Evolutionary conservation across 768 basidiomycete genomes (phyloP).

Genomic region (Serendipita sp.): DNA sequence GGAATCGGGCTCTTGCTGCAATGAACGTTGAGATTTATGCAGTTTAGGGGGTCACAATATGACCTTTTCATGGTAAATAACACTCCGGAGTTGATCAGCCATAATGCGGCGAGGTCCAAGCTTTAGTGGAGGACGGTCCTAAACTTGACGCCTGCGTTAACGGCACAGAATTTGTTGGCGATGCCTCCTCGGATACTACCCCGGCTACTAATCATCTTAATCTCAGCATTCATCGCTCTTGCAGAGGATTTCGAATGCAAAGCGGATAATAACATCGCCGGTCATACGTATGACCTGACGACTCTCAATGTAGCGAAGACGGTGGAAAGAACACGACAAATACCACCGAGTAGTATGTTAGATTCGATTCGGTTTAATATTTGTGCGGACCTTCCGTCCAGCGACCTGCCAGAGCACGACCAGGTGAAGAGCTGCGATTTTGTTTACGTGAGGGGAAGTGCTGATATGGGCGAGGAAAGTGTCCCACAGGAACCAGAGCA

Average conservation of each 20-base stretch:
- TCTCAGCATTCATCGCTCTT: conserved; percentile 9
- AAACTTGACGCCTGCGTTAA: background rate
- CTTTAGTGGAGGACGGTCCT: background rate
- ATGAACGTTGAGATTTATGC: background rate
- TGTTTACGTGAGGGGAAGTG: background rate
- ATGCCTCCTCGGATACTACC: background rate
- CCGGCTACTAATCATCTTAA: conserved; percentile 12
- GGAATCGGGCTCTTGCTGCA: conserved; percentile 49
- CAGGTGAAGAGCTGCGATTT: conserved; percentile 38
- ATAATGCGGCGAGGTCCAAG: conserved; percentile 20
- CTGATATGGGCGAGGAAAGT: conserved; percentile 27
- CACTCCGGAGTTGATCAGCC: conserved; percentile 41
- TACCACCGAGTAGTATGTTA: conserved; percentile 46
- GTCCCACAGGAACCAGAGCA: conserved; percentile 48
- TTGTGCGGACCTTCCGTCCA: conserved; percentile 39
- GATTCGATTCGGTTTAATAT: conserved; percentile 52
- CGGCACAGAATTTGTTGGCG: background rate
- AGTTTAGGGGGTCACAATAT: background rate
- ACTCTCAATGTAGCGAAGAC: conserved; percentile 35
- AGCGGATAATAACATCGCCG: conserved; percentile 22
- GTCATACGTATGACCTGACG: conserved; percentile 43
- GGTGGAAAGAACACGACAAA: conserved; percentile 33
- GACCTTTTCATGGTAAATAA: conserved; percentile 56
- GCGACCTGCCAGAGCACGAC: conserved; percentile 38
- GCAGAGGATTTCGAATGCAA: conserved; percentile 29